Percentiles rank a stretch among this genome's conserved stretches.
Conservation (phyloP, 129 eudicot species). For the Mikania micrantha region DNA sequence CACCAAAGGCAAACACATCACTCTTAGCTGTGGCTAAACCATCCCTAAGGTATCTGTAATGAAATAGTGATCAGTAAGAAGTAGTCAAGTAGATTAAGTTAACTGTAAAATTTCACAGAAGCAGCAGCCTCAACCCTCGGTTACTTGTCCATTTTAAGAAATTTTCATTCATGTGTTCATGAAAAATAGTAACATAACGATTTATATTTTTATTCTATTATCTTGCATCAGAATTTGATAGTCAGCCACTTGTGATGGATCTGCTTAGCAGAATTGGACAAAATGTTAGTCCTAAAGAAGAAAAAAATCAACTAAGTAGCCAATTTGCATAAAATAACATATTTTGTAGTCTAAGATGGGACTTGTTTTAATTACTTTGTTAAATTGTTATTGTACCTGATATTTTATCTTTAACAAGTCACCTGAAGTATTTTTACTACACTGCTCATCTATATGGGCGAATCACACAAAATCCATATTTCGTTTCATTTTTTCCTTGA, state of each 20-base stretch:
- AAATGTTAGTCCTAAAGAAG: not conserved
- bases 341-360: not conserved
- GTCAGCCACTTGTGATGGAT: not conserved
- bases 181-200: not conserved
- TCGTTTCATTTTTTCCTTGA: not conserved
- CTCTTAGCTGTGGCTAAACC: slow-evolving; percentile 74
- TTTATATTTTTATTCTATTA: not conserved
- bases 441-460: not conserved
- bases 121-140: not conserved
- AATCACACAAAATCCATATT: not conserved
- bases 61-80: not conserved
- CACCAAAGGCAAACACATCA: slow-evolving; percentile 90
- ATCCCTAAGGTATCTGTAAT: slow-evolving; percentile 70
- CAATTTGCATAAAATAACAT: not conserved
- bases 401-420: not conserved
- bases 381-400: not conserved
- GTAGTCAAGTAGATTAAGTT: not conserved
- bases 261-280: not conserved
- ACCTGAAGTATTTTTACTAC: not conserved
- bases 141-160: not conserved
- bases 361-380: not conserved
- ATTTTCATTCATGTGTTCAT: not conserved
- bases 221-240: not conserved
- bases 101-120: not conserved
- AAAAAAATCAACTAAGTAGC: not conserved